Conservation (phyloP, 208 protist genomes). For the Trypanosoma boissoni region DNA sequence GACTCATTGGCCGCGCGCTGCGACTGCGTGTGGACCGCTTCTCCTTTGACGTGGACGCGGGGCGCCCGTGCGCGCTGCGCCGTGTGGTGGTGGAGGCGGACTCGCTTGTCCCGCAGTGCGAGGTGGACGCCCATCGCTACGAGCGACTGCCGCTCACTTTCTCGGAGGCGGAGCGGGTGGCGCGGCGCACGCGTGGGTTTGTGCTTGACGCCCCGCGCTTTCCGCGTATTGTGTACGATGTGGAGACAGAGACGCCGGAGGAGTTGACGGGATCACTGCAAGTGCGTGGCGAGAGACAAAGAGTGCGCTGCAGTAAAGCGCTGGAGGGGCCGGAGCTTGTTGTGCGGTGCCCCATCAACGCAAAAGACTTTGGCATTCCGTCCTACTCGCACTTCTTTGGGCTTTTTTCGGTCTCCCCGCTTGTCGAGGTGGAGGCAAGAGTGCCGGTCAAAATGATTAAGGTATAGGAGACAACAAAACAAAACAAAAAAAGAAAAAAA, state of each 20-base stretch:
- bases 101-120: conserved; percentile 71
- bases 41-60: conserved; percentile 36
- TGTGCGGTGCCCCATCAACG: conserved; percentile 72
- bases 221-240: conserved; percentile 66
- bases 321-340: conserved; percentile 74
- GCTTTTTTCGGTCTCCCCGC: conserved; percentile 64
- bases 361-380: conserved; percentile 54
- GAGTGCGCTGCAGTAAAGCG: conserved; percentile 56
- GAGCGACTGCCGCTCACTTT: conserved; percentile 51
- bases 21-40: conserved; percentile 70
- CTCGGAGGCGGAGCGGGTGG: conserved; percentile 60
- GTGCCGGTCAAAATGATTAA: conserved; percentile 56
- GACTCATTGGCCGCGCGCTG: conserved; percentile 66
- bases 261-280: conserved; percentile 51
- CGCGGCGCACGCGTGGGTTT: conserved; percentile 38
- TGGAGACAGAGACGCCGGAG: conserved; percentile 31
- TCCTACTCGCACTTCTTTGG: conserved; percentile 60
- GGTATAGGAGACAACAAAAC: conserved; percentile 23
- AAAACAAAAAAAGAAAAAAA: conserved; percentile 10
- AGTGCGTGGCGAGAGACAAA: conserved; percentile 55
- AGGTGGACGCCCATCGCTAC: conserved; percentile 53
- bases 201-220: conserved; percentile 63
- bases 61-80: conserved; percentile 29
- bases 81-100: conserved; percentile 69
- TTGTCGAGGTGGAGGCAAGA: conserved; percentile 79